These are phyloP conservation scores for Amanita pseudoporphyria DNA, from an alignment of 768 basidiomycete genomes.

Conservation along the genomic window DNA sequence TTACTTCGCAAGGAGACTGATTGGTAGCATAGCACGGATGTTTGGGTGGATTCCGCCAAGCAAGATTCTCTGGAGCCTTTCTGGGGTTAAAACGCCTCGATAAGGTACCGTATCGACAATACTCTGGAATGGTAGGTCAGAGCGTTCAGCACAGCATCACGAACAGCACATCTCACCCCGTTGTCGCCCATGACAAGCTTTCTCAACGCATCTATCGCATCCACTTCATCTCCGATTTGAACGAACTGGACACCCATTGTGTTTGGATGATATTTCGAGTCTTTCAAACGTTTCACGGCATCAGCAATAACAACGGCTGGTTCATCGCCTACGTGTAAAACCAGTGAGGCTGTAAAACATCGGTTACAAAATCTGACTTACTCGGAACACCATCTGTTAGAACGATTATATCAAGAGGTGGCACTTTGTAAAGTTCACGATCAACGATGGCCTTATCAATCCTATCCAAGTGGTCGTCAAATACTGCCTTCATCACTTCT, in stretches of 20 bases:
- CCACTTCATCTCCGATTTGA: constrained; percentile 20
- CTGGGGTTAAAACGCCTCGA: constrained; percentile 17
- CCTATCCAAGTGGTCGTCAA: constrained; percentile 15
- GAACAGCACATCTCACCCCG: constrained; percentile 13
- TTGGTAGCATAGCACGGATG: constrained; percentile 16
- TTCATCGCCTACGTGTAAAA: constrained; percentile 10
- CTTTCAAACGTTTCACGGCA: constrained; percentile 16
- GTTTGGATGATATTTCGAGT: constrained; percentile 22
- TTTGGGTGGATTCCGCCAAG: constrained; percentile 25
- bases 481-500: constrained; percentile 14
- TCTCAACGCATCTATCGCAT: constrained; percentile 14
- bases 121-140: constrained; percentile 12
- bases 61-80: constrained; percentile 21
- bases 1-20: background rate
- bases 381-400: constrained; percentile 24
- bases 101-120: constrained; percentile 25
- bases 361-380: constrained; percentile 9
- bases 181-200: constrained; percentile 18
- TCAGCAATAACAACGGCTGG: constrained; percentile 14
- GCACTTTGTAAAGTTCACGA: constrained; percentile 14
- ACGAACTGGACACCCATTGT: constrained; percentile 24
- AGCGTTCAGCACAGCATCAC: no score
- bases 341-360: background rate
- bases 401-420: constrained; percentile 23
- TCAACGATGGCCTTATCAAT: constrained; percentile 6